Conservation (phyloP, 208 protist genomes). For the Giardia muris region DNA sequence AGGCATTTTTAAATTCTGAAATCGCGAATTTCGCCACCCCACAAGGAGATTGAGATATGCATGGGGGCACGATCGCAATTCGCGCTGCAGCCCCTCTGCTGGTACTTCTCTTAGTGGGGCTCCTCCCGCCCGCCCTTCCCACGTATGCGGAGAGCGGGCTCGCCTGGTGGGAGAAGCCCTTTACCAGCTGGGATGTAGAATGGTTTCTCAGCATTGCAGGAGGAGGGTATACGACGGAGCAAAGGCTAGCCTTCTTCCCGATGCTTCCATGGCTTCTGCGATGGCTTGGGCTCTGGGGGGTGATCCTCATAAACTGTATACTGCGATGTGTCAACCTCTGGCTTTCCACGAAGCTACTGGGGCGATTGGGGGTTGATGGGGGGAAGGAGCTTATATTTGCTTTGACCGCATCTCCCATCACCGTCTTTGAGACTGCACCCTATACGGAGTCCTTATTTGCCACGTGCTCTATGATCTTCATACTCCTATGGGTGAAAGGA, state of each 20-base stretch:
- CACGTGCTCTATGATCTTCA: background rate
- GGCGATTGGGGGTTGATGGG: background rate
- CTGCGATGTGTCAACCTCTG: background rate
- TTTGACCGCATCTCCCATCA: background rate
- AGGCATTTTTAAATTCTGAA: background rate
- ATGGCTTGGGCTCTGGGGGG: background rate
- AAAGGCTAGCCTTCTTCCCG: background rate
- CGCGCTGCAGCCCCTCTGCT: no score
- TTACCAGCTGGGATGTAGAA: slow-evolving; percentile 5
- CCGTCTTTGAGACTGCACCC: background rate
- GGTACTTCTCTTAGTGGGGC: no score
- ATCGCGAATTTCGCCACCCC: no score
- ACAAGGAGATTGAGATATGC: no score
- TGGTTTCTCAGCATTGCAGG: background rate
- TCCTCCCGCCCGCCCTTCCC: no score
- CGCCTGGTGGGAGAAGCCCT: no score
- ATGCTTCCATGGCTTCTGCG: background rate
- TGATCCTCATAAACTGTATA: background rate
- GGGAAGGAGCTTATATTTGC: background rate
- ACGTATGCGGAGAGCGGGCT: no score
- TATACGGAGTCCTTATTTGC: background rate
- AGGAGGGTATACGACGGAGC: background rate
- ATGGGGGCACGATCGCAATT: no score
- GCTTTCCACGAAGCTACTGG: background rate
- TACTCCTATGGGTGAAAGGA: background rate